Percentiles rank a stretch among this genome's conserved stretches.
Conservation (phyloP, 441 rosid genomes). For the Erodium texanum region DNA sequence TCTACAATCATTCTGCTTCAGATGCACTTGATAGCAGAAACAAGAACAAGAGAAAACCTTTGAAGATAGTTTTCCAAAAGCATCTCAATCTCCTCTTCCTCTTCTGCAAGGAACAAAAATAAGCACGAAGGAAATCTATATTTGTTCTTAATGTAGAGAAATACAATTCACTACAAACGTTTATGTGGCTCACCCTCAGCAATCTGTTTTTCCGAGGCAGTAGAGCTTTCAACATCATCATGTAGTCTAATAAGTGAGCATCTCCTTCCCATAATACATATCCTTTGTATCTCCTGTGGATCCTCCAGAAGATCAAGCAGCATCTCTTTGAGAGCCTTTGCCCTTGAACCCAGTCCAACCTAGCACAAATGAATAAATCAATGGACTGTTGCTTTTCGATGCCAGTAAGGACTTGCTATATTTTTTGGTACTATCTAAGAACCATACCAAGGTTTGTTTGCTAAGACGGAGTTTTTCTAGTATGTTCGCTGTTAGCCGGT, state of each 20-base stretch:
- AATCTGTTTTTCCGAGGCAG: constrained; percentile 71
- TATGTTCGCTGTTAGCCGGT: constrained; percentile 72
- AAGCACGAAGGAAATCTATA: constrained; percentile 11
- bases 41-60: constrained; percentile 39
- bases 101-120: constrained; percentile 46
- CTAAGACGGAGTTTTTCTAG: constrained; percentile 93
- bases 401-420: not conserved
- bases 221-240: constrained; percentile 54
- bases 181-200: constrained; percentile 59
- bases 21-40: constrained; percentile 6
- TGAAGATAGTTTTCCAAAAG: constrained; percentile 94
- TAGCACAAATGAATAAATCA: constrained; percentile 25
- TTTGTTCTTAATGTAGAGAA: not conserved
- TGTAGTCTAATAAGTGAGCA: constrained; percentile 54
- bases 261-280: constrained; percentile 82
- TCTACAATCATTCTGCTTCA: not conserved
- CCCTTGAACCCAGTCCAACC: constrained; percentile 93
- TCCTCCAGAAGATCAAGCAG: constrained; percentile 96
- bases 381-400: constrained; percentile 8
- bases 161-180: not conserved
- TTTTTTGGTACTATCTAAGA: not conserved
- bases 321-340: constrained; percentile 93
- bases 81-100: constrained; percentile 99
- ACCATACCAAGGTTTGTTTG: constrained; percentile 77
- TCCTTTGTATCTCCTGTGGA: constrained; percentile 88